A percentile compares a stretch with the other conserved stretches of the same genome.
Conservation (phyloP, 108 stramenopile species). For the Cyclotella baltica region DNA sequence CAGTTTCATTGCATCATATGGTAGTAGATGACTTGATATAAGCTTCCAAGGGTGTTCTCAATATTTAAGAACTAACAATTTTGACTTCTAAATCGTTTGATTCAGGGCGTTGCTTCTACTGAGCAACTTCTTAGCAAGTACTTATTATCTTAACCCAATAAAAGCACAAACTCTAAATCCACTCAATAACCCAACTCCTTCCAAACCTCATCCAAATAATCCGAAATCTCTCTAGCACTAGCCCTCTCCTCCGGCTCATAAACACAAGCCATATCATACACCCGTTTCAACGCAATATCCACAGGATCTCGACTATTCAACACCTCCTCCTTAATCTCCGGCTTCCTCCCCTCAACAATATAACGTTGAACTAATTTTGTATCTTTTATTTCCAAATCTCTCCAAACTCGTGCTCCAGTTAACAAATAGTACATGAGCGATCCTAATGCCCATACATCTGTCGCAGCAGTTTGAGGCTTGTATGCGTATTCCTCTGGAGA, state of each 20-base stretch:
- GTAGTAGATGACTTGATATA: too few species aligned
- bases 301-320: conserved; percentile 37
- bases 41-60: too few species aligned
- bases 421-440: conserved; percentile 45
- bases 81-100: too few species aligned
- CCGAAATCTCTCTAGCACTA: conserved; percentile 2
- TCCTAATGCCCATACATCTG: conserved; percentile 56
- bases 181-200: too few species aligned
- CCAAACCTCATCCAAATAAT: conserved; percentile 1
- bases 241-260: neutral
- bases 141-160: too few species aligned
- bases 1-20: too few species aligned
- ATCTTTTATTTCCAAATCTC: neutral
- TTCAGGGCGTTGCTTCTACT: too few species aligned
- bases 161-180: too few species aligned
- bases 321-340: conserved; percentile 30
- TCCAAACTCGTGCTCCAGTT: conserved; percentile 37
- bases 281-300: conserved; percentile 7
- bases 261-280: neutral
- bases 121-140: too few species aligned
- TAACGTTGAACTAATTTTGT: conserved; percentile 20
- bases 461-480: conserved; percentile 41
- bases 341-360: conserved; percentile 36
- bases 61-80: too few species aligned
- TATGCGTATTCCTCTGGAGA: conserved; percentile 55